Base-by-base conservation (phyloP, 1,139 yeast species). In the Pneumocystis wakefieldiae region DNA sequence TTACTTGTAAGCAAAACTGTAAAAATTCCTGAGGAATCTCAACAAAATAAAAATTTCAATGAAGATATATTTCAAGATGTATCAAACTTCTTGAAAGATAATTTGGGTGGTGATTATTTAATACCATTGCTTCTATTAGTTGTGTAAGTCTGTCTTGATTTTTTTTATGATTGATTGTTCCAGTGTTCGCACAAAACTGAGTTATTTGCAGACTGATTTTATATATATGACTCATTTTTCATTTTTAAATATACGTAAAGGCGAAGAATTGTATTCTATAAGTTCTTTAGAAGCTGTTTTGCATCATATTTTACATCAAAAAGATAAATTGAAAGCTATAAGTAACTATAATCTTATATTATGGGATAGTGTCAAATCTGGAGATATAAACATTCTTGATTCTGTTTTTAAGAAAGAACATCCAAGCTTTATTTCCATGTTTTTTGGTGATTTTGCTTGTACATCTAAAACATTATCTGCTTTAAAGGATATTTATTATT, bases 231-330 rank as follows among this genome's bases (percentile, higher is more conserved):
- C 83, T 66, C 76, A 80, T 62, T 88, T 86, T 71, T 80, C 84
- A 68, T 80, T 74, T 72, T 80, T 73, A 66, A 76, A 75, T 53
- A 69, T 75, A 2, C 79, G 78, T 53, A 71, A 77, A 10, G 90
- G 89, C 0, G 74, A 78, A 32, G 68, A 77, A 6, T 88, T 87
- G 0, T 85, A 85, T 69, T 80, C 85, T 0, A 69, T 90, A 39
- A 85, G 95, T 62, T 88, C 95, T 12, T 76, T 90, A 60, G 96
- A 90, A 70, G 96, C 92, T 0, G 95, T 89, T 0, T 70, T 89
- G 7, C 82, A 76, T 66, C 94, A 86, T 71, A 77, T 88, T 36
- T 73, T 73, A 12, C 76, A 77, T 59, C 80, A 80, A 59, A 65
- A 76, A n/a, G 66, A 70, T 1, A 77, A 78, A 8, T 73, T 87